Evolutionary conservation across 257 asterid species (phyloP).

Genomic region (Schizonepeta tenuifolia): DNA sequence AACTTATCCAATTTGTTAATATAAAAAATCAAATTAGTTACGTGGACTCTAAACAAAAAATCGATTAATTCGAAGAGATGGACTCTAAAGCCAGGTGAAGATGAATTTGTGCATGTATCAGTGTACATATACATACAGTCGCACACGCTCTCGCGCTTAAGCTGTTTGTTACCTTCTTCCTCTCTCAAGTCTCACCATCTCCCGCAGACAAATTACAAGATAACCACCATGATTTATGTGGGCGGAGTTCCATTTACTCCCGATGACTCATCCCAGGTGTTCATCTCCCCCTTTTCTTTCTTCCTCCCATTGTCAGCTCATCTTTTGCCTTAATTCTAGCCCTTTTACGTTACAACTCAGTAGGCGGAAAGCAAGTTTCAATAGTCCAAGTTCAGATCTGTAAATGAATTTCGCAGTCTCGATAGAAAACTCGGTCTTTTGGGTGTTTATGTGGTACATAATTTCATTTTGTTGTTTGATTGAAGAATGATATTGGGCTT

Average conservation of each 20-base stretch:
- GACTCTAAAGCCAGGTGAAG: not conserved
- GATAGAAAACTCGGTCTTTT: not conserved
- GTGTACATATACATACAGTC: not conserved
- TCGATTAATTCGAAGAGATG: not conserved
- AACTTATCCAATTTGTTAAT: too few relatives aligned
- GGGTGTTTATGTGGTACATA: constrained; percentile 28
- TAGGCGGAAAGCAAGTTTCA: not conserved
- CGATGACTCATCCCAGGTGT: constrained; percentile 57
- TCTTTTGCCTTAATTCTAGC: not conserved
- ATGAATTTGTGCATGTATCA: not conserved
- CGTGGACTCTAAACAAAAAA: too few relatives aligned
- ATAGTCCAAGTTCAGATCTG: not conserved
- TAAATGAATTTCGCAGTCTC: not conserved
- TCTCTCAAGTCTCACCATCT: not conserved
- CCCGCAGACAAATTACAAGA: not conserved
- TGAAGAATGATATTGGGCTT: not conserved
- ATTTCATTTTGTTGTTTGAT: not conserved
- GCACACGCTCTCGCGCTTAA: not conserved
- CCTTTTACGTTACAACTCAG: not conserved
- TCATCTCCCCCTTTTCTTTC: not conserved
- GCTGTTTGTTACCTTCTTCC: not conserved
- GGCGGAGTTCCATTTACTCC: constrained; percentile 56
- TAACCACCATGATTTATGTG: constrained; percentile 64
- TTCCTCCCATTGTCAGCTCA: not conserved
- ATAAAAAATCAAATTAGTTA: too few relatives aligned